Base-by-base conservation (phyloP, 139 green algal species). In the Ulvella scutata region DNA sequence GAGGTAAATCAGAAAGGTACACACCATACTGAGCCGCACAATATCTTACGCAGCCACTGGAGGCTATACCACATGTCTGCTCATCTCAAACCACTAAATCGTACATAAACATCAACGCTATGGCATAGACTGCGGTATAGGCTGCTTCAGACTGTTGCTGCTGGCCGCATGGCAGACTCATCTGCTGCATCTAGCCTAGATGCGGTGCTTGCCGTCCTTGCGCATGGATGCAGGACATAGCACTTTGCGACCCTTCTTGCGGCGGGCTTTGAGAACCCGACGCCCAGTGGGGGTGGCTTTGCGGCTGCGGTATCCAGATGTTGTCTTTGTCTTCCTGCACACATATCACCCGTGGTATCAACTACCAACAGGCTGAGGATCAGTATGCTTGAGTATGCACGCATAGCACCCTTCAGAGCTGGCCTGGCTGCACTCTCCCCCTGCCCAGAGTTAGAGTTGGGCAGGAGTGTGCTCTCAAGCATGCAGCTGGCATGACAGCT, bases 261-360 rank as follows among this genome's bases (percentile, higher is more conserved):
- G 75, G 36, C 89, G 87, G 3, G 78, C 74, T 76, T 84, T 84
- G 2, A 94, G 61, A 43, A 92, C 79, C 51, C 83, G 88, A 34
- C 78, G 83, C 17, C 89, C 89, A n/a, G 43, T 83, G 31, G 83
- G 67, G 43, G 87, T 89, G 23, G 62, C 43, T 77, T 86, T 88
- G 73, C 89, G 84, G 4, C 85, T 81, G 61, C 83, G 80, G 84
- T 89, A 94, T 44, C 89, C 89, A 38, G 87, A 92, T 4, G 83
- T 86, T 31, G 83, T 84, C 20, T 82, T 82, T 39, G 85, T 79
- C 74, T 88, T 87, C 81, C 87, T 91, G 81, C 77, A 81, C 13
- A 2, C 28, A 23, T 17, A 26, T 59, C 4, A 72, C 13, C 0
- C 23, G 6, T 31, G 44, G 28, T 26, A 20, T 7, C 1, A 37